Percentiles rank a stretch among this genome's conserved stretches.
These are phyloP conservation scores for Colletotrichum lini DNA, from an alignment of 2,329 filamentous ascomycete genomes.

Conservation along the genomic window DNA sequence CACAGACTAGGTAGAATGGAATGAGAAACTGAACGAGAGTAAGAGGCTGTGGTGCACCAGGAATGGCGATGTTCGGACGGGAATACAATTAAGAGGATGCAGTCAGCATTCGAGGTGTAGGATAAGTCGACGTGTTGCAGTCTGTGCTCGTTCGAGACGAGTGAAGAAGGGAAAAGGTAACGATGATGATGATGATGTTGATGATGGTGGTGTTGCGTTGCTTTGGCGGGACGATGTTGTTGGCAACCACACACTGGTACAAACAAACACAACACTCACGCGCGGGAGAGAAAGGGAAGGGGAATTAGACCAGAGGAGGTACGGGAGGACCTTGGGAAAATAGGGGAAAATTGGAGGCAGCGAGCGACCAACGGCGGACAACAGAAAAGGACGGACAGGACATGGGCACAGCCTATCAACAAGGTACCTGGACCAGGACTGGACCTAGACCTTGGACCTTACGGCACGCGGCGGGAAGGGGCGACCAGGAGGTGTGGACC, in stretches of 20 bases:
- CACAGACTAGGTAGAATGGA: not conserved
- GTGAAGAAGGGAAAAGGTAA: slow-evolving; percentile 27
- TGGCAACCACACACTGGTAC: slow-evolving; percentile 29
- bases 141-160: slow-evolving; percentile 27
- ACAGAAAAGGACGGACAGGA: slow-evolving; percentile 22
- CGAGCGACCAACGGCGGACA: slow-evolving; percentile 11
- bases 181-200: slow-evolving; percentile 20
- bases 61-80: slow-evolving; percentile 19
- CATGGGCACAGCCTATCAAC: slow-evolving; percentile 40
- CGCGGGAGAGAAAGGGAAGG: slow-evolving; percentile 28
- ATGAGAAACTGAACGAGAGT: slow-evolving; percentile 37
- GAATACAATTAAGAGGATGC: slow-evolving; percentile 39
- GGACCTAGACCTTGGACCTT: slow-evolving; percentile 25
- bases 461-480: no score
- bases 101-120: slow-evolving; percentile 25
- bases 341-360: slow-evolving; percentile 35
- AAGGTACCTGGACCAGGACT: slow-evolving; percentile 18
- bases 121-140: slow-evolving; percentile 24
- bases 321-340: slow-evolving; percentile 37
- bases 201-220: slow-evolving; percentile 3
- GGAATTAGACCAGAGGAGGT: slow-evolving; percentile 10
- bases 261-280: slow-evolving; percentile 24
- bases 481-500: slow-evolving; percentile 10
- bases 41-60: slow-evolving; percentile 6
- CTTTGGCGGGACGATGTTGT: slow-evolving; percentile 25